Percentiles rank a stretch among this genome's conserved stretches.
Evolutionary conservation across 1,139 yeast species (phyloP).

Genomic region (Geotrichum candidum): DNA sequence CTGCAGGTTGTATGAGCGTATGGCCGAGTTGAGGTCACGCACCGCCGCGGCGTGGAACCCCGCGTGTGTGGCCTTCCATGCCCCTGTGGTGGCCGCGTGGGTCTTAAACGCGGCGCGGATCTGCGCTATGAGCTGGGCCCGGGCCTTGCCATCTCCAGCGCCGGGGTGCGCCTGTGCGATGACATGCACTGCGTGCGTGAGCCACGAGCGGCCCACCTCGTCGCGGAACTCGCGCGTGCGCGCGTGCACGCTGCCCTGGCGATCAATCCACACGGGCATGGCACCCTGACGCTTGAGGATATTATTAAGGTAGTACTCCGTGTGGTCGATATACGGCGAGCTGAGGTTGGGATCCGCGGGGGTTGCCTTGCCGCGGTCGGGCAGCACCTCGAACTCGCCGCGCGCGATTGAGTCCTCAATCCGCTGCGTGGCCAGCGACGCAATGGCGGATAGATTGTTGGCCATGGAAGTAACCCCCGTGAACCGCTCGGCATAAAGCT

Average conservation of each 20-base stretch:
- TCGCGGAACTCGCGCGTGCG: slow-evolving; percentile 45
- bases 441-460: slow-evolving; percentile 48
- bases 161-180: not conserved
- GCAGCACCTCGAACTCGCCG: slow-evolving; percentile 63
- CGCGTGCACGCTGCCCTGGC: slow-evolving; percentile 53
- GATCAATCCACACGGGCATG: slow-evolving; percentile 85
- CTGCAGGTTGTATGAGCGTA: slow-evolving; percentile 71
- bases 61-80: slow-evolving; percentile 39
- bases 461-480: slow-evolving; percentile 55
- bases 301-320: slow-evolving; percentile 64
- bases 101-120: not conserved
- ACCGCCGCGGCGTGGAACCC: slow-evolving; percentile 44
- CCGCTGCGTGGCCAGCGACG: slow-evolving; percentile 63
- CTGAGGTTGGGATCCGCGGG: slow-evolving; percentile 33
- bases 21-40: slow-evolving; percentile 48
- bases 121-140: not conserved
- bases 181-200: slow-evolving; percentile 8
- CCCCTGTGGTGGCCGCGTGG: slow-evolving; percentile 18
- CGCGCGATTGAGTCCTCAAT: slow-evolving; percentile 68
- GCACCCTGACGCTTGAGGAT: slow-evolving; percentile 71
- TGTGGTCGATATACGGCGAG: slow-evolving; percentile 48
- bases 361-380: slow-evolving; percentile 53
- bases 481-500: slow-evolving; percentile 57
- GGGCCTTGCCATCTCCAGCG: not conserved
- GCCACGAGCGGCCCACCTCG: slow-evolving; percentile 19